phyloP scores from a whole-genome alignment of 768 basidiomycete genomes.

The Kwoniella sp. region DNA sequence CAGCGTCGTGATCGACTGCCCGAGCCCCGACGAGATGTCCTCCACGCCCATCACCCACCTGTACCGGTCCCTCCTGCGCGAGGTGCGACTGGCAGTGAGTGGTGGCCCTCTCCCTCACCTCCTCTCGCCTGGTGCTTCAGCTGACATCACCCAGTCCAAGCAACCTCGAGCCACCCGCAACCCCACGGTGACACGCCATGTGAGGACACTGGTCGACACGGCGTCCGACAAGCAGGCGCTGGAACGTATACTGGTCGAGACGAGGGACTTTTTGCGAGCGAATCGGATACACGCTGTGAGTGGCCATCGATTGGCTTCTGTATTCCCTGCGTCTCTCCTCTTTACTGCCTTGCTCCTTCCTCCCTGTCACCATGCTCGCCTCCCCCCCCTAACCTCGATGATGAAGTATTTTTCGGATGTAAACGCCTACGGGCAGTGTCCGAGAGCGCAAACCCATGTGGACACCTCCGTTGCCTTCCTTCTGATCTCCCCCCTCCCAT shows the following conservation, averaged over 20 bases:
- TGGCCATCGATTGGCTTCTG: conserved; percentile 4
- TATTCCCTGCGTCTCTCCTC: no score
- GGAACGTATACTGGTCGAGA: conserved; percentile 33
- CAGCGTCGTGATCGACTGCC: not conserved
- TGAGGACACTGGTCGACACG: conserved; percentile 22
- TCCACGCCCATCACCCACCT: conserved; percentile 11
- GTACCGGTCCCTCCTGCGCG: conserved; percentile 16
- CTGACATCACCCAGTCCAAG: conserved; percentile 29
- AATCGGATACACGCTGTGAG: conserved; percentile 73
- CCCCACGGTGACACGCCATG: conserved; percentile 14
- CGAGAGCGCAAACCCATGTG: conserved; percentile 50
- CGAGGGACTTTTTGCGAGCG: conserved; percentile 60
- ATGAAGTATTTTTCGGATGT: conserved; percentile 51
- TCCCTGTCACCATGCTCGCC: not conserved
- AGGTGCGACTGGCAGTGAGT: conserved; percentile 15
- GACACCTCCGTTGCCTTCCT: conserved; percentile 51
- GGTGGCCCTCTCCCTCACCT: no score
- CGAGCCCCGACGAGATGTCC: not conserved
- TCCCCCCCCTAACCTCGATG: conserved; percentile 14
- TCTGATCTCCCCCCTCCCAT: conserved; percentile 38
- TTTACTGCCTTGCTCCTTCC: not conserved
- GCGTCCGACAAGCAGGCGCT: conserved; percentile 4
- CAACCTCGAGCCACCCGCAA: conserved; percentile 27
- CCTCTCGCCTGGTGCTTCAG: no score
- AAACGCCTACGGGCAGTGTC: conserved; percentile 37